Evolutionary conservation across 2,329 filamentous ascomycete genomes (phyloP).

Genomic region (Aspergillus sergii): DNA sequence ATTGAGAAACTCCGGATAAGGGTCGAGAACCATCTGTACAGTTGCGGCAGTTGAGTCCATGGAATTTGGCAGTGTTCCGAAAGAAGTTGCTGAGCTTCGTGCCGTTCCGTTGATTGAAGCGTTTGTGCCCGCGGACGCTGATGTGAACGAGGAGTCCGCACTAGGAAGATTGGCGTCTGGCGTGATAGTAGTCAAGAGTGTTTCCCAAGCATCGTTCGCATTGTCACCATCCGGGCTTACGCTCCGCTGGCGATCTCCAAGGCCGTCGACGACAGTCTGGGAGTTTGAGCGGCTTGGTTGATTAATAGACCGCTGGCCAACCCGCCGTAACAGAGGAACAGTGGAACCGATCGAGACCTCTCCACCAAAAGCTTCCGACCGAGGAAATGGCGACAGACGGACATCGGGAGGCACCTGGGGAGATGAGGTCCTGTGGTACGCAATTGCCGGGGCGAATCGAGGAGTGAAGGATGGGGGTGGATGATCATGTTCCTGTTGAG

Average conservation of each 20-base stretch:
- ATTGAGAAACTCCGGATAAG: slow-evolving; percentile 38
- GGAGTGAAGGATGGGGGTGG: slow-evolving; percentile 38
- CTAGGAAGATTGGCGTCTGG: slow-evolving; percentile 81
- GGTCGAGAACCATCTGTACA: slow-evolving; percentile 34
- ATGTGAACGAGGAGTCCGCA: slow-evolving; percentile 79
- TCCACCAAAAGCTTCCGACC: slow-evolving; percentile 23
- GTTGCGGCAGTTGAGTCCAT: slow-evolving; percentile 23
- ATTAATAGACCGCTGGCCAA: slow-evolving; percentile 37
- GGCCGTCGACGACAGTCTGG: slow-evolving; percentile 61
- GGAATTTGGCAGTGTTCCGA: slow-evolving; percentile 44
- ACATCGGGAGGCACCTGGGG: slow-evolving; percentile 24
- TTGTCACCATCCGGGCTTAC: slow-evolving; percentile 63
- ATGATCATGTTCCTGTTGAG: slow-evolving; percentile 20
- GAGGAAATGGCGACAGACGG: slow-evolving; percentile 29
- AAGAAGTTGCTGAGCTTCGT: slow-evolving; percentile 45
- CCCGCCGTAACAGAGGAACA: slow-evolving; percentile 35
- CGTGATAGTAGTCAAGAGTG: slow-evolving; percentile 75
- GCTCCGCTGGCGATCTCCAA: slow-evolving; percentile 83
- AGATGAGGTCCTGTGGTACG: slow-evolving; percentile 30
- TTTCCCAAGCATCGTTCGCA: slow-evolving; percentile 72
- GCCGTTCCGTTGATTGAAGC: slow-evolving; percentile 26
- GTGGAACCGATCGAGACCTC: slow-evolving; percentile 23
- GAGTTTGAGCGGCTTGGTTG: slow-evolving; percentile 23
- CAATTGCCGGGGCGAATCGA: slow-evolving; percentile 48
- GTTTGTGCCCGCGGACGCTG: slow-evolving; percentile 42